Conservation (phyloP, 805 yeast species). For the Candida pini region DNA sequence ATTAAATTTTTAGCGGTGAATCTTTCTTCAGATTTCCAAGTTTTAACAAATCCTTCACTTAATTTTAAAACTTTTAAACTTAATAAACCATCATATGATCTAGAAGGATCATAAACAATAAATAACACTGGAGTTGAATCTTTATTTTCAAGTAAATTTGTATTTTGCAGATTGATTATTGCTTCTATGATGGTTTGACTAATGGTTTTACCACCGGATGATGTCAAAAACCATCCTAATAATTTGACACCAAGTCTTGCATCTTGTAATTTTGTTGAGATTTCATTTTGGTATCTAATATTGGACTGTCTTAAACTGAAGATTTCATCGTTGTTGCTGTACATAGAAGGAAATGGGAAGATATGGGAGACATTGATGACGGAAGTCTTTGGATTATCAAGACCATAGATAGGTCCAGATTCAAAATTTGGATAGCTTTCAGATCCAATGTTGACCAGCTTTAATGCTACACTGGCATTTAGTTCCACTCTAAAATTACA, state of each 20-base stretch:
- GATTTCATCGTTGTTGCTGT: slow-evolving; percentile 39
- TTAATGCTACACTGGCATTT: slow-evolving; percentile 50
- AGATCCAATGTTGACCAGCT: slow-evolving; percentile 62
- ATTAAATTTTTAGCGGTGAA: slow-evolving; percentile 63
- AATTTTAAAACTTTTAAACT: slow-evolving; percentile 66
- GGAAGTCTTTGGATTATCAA: slow-evolving; percentile 41
- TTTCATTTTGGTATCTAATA: slow-evolving; percentile 60
- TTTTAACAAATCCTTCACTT: slow-evolving; percentile 52
- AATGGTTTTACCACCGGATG: slow-evolving; percentile 64
- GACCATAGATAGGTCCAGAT: slow-evolving; percentile 72
- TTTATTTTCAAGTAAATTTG: slow-evolving; percentile 21
- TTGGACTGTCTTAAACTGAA: slow-evolving; percentile 54
- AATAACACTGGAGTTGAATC: slow-evolving; percentile 42
- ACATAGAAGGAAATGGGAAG: slow-evolving; percentile 55
- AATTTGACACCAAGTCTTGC: slow-evolving; percentile 64
- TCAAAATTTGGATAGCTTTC: slow-evolving; percentile 56
- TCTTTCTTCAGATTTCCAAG: slow-evolving; percentile 44
- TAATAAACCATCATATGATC: slow-evolving; percentile 56
- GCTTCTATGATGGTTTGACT: slow-evolving; percentile 63
- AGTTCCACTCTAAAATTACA: slow-evolving; percentile 31
- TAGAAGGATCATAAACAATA: slow-evolving; percentile 62
- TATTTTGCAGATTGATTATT: slow-evolving; percentile 54
- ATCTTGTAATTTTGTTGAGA: slow-evolving; percentile 54
- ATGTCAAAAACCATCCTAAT: slow-evolving; percentile 77
- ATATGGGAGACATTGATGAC: slow-evolving; percentile 52